Conservation (phyloP, 768 basidiomycete genomes). For the Leucocoprinus leucothites region DNA sequence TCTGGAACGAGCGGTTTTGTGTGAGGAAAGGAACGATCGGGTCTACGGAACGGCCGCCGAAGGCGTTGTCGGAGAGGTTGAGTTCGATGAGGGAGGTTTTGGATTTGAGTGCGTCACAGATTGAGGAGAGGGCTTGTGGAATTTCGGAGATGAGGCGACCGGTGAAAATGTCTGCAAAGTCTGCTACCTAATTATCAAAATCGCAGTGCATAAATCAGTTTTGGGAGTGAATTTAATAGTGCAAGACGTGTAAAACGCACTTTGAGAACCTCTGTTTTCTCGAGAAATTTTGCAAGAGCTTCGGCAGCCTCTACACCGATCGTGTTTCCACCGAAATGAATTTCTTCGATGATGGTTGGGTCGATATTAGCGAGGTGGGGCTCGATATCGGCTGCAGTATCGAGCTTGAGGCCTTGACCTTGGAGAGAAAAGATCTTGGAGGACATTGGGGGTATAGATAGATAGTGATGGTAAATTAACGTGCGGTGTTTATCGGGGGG, state of each 20-base stretch:
- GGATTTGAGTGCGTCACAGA: conserved; percentile 83
- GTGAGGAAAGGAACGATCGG: conserved; percentile 90
- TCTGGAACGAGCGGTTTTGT: conserved; percentile 75
- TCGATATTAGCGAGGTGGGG: conserved; percentile 67
- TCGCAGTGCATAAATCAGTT: neutral
- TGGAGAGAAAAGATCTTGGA: conserved; percentile 40
- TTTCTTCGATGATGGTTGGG: conserved; percentile 71
- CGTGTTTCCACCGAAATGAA: conserved; percentile 93
- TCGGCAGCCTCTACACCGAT: conserved; percentile 88
- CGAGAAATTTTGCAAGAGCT: conserved; percentile 78
- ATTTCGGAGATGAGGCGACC: conserved; percentile 95
- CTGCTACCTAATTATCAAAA: conserved; percentile 65
- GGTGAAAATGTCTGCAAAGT: conserved; percentile 98
- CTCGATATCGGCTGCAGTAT: conserved; percentile 70
- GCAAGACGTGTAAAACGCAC: conserved; percentile 36
- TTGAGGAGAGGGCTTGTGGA: conserved; percentile 80
- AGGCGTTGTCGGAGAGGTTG: conserved; percentile 94
- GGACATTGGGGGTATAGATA: conserved; percentile 8
- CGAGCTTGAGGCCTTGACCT: conserved; percentile 77
- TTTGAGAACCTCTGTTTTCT: conserved; percentile 64
- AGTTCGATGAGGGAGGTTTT: conserved; percentile 83
- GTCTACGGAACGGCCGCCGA: conserved; percentile 92
- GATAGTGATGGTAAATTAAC: neutral
- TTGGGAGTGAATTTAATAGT: neutral
- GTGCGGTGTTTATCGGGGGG: neutral